Base-by-base conservation (phyloP, 2,329 filamentous ascomycete genomes). In the Neodidymelliopsis sp. region DNA sequence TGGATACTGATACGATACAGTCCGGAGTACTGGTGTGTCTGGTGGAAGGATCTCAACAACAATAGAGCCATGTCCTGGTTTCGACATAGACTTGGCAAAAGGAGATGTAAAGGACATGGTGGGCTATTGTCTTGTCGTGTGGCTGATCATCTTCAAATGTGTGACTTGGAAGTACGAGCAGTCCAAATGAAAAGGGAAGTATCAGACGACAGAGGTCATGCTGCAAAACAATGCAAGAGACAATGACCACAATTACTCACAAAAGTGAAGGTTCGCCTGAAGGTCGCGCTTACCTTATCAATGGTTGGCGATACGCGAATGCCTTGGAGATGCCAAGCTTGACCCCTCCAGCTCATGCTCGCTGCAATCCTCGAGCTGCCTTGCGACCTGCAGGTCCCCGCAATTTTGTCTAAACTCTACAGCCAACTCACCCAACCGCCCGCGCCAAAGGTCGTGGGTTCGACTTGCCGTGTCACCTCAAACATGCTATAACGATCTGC, bases 1-100 rank as follows among this genome's bases (percentile, higher is more conserved):
- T 1, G 94, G 94, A 66, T 97, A 99, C 71, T 96, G 91, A 70
- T 95, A 97, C 25, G 86, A 87, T 58, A 96, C 83, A 23, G 81
- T 84, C 53, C 87, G 84, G 22, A 96, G 81, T 34, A 86, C 85
- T 11, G 90, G 90, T 36, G 83, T 83, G 19, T 83, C 81, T 23
- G 87, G 86, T 25, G 92, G 90, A 8, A 92, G 80, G 5, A 89
- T 76, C 15, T 84, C 84, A 48, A 91, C 84, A 42, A 91, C 80
- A 59, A 97, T 88, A 57, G 80, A 82, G 53, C 94, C 94, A 67
- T 90, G 81, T 48, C 94, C 94, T 16, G 92, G 84, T 42, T 81
- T 79, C 18, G 89, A 89, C 28, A 87, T 82, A 20, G 89, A 89
- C 40, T 83, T 79, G 38, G 88, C 85, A 68, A 95, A 96, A 7